Conservation (phyloP, 768 basidiomycete species). For the Suillus subaureus region DNA sequence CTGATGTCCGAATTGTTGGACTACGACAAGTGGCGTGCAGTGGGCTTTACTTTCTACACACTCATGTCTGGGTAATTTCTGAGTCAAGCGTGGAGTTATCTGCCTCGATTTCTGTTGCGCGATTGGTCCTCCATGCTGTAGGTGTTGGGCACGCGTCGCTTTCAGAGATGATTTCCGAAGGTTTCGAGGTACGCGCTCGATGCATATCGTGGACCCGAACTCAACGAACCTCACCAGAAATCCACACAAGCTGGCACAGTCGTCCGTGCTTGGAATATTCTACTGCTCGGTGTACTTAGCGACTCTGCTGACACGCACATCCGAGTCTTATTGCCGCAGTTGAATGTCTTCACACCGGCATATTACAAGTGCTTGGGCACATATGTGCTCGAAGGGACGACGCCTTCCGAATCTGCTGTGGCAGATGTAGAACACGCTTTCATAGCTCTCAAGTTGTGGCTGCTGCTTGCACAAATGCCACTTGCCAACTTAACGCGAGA, state of each 20-base stretch:
- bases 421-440: conserved; percentile 71
- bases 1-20: conserved; percentile 29
- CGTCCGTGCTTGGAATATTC: conserved; percentile 67
- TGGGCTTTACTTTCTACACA: conserved; percentile 55
- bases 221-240: conserved; percentile 32
- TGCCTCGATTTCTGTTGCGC: conserved; percentile 52
- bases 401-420: conserved; percentile 45
- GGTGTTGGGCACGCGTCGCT: conserved; percentile 46
- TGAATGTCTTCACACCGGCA: conserved; percentile 49
- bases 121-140: conserved; percentile 52
- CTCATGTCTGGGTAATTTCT: conserved; percentile 47
- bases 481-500: not conserved
- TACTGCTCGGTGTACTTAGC: conserved; percentile 56
- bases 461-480: conserved; percentile 52
- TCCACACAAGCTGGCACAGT: conserved; percentile 34
- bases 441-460: conserved; percentile 70
- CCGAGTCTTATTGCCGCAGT: conserved; percentile 49
- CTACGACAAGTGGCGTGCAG: conserved; percentile 43
- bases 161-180: conserved; percentile 38
- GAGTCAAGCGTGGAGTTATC: conserved; percentile 54
- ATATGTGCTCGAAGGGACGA: conserved; percentile 40
- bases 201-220: not conserved
- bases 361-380: conserved; percentile 50
- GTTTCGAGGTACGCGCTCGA: conserved; percentile 36
- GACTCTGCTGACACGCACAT: conserved; percentile 27